Evolutionary conservation across 768 basidiomycete species (phyloP), one percentile per base, ranked within the genome.

Genomic region (Pleurotus djamor): DNA sequence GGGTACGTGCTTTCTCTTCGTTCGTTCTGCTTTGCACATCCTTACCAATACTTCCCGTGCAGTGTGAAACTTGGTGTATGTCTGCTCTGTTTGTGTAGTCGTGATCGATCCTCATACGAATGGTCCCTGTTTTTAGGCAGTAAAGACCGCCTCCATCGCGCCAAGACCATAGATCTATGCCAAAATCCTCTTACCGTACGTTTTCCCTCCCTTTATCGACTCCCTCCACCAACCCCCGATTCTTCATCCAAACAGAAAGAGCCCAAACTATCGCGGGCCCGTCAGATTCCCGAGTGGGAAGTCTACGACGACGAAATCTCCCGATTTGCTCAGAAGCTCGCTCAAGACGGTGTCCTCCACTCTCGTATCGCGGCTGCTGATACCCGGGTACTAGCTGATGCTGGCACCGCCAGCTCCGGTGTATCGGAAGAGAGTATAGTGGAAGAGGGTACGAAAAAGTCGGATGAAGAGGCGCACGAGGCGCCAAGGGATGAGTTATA

Each of bases 31-130:
- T n/a, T 48, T 33, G 33, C 59, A n/a, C 3, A 36, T 7, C 45
- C 38, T 41, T n/a, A 41, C 38, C 38, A n/a, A 41, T n/a, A 60
- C 51, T 48, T 45, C 35, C 12, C 65, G 63, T 64, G 57, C 52
- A 94, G 92, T 98, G 96, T 70, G 96, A 98, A 79, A 98, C 96
- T 0, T 98, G 97, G 97, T 99, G 97, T 86, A 84, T 61, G 87
- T 78, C 41, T 41, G 14, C 32, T 6, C 21, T 28, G 21, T 28
- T 10, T 44, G 21, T 49, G 43, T 8, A 28, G 8, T 47, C 28
- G 50, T 56, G 6, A 9, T 35, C 38, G 6, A 16, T 43, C 32
- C 34, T 14, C 7, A 17, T 17, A 14, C 45, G 16, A 32, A 13
- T 37, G 58, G 1, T 59, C 56, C 35, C 37, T 3, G 17, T 59